Evolutionary conservation across 2,329 filamentous ascomycete genomes (phyloP), one percentile per base, ranked within the genome.

Genomic region (Penicillium fuscoglaucum): DNA sequence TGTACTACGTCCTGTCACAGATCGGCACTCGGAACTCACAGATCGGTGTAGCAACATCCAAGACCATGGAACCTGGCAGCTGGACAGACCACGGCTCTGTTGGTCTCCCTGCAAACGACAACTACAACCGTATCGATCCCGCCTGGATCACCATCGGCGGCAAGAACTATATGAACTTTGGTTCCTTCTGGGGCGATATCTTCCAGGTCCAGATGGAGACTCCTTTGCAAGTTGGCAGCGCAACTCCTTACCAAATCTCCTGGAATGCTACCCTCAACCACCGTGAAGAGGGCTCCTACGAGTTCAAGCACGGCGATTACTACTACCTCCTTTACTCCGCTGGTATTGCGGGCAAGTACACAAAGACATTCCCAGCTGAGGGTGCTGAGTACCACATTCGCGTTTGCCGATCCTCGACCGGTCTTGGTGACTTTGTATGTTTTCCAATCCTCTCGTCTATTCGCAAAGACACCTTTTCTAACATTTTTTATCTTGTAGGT

Each of bases 131-230:
- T 52, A 87, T 91, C 66, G 89, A 87, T 66, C 74, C 79, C 10
- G 84, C 83, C 64, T 74, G 86, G 39, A 72, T 85, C 61, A 66
- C 73, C 29, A 77, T 75, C 12, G 74, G 72, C 53, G 68, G 62
- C 41, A 68, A 63, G 10, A 80, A 80, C 63, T 79, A 80, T 58
- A 73, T 87, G 63, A 84, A 80, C 60, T 90, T 89, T 60, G 88
- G 88, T 48, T 87, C 84, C n/a, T 90, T 89, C 80, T 91, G 87
- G 87, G 72, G 77, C 10, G 83, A 86, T 67, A 79, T 90, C 57
- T 88, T 83, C 77, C 83, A 85, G 68, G 83, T 85, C 1, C 68
- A 76, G 43, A 79, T 89, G 61, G 60, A 61, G 17, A 55, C 66
- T 46, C 62, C 69, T 10, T 59, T 72, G 5, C 71, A 74, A 46